Evolutionary conservation across 176 grass and related monocot genomes (phyloP), one percentile per base, ranked within the genome.

Genomic region (Secale cereale): DNA sequence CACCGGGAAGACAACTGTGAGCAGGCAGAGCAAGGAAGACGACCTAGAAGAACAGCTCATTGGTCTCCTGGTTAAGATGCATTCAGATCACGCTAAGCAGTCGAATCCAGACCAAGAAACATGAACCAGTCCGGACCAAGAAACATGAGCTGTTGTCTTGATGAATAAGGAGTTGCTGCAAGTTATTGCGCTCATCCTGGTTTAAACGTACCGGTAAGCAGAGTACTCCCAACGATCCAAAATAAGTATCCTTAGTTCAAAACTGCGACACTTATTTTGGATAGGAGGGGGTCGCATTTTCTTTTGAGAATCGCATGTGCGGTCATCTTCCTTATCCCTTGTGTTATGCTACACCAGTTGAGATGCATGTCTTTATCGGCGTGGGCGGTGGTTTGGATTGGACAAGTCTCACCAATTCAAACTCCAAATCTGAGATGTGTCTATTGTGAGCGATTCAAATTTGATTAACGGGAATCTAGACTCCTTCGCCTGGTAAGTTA

Each of bases 31-130:
- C 45, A 82, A 91, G 60, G 85, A 82, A 39, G 65, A 87, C 4
- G 92, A 94, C 61, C 31, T 94, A 0, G 92, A 91, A 41, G 81
- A 89, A 28, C 77, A 91, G 57, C 85, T 94, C 23, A 79, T 75
- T 0, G 7, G 32, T 48, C 78, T 71, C 48, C 66, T 91, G 19
- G 59, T 61, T 30, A 81, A 85, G 72, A 79, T 75, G 92, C 92
- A 94, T 63, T 59, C 4, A 0, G 81, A 87, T 6, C 78, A 91
- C 67, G 50, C 70, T 4, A 40, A n/a, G 5, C 60, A 87, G 17
- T 7, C 9, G 26, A 66, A 52, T 29, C 14, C 10, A 16, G 36
- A 28, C 10, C 45, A 10, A 59, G 27, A 70, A 77, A n/a, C n/a
- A n/a, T n/a, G n/a, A n/a, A n/a, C 8, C 30, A 64, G 37, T 27